Evolutionary conservation across 2,329 filamentous ascomycete genomes (phyloP).

Genomic region (Penicillium sp.): DNA sequence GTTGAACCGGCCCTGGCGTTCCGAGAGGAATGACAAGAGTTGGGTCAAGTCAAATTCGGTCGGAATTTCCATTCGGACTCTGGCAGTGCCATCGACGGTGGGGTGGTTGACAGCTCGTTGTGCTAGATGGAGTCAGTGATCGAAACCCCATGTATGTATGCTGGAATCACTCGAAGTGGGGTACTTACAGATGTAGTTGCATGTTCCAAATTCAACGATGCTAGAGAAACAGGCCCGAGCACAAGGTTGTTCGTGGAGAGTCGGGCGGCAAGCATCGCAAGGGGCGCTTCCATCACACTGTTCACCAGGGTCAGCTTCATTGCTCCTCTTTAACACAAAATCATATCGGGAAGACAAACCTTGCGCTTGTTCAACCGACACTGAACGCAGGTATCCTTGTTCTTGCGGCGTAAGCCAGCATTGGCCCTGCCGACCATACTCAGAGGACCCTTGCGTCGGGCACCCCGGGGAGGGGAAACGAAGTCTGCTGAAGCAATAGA

Average conservation of each 20-base stretch:
- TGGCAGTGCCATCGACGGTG: slow-evolving; percentile 38
- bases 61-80: slow-evolving; percentile 47
- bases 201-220: slow-evolving; percentile 50
- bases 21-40: slow-evolving; percentile 41
- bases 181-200: slow-evolving; percentile 50
- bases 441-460: slow-evolving; percentile 48
- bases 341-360: slow-evolving; percentile 30
- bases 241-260: slow-evolving; percentile 49
- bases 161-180: background rate
- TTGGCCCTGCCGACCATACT: slow-evolving; percentile 45
- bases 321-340: background rate
- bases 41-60: slow-evolving; percentile 44
- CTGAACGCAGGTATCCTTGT: slow-evolving; percentile 50
- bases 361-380: slow-evolving; percentile 51
- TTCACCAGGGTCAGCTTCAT: slow-evolving; percentile 15
- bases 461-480: slow-evolving; percentile 46
- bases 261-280: slow-evolving; percentile 47
- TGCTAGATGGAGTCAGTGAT: slow-evolving; percentile 35
- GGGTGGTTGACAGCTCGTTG: slow-evolving; percentile 50
- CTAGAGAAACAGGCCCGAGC: slow-evolving; percentile 49
- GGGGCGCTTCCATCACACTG: slow-evolving; percentile 49
- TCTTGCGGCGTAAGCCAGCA: slow-evolving; percentile 47
- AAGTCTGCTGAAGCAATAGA: slow-evolving; percentile 47
- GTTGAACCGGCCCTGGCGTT: slow-evolving; percentile 48
- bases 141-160: background rate